phyloP scores from a whole-genome alignment of 1,284 basidiomycete species.

The Melampsora larici-populina region DNA sequence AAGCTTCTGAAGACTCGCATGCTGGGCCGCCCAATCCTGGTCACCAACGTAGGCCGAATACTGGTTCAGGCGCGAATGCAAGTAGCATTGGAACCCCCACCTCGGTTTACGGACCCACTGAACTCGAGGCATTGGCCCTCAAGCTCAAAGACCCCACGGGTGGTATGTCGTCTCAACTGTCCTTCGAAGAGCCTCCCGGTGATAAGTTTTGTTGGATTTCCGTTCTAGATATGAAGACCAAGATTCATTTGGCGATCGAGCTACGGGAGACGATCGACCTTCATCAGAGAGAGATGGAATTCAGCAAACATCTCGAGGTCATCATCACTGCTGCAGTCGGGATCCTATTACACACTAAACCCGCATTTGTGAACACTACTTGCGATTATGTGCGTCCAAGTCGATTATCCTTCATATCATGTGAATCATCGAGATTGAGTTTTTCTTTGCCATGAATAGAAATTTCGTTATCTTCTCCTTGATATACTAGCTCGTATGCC shows the following conservation, averaged over 20 bases:
- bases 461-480: slow-evolving; percentile 77
- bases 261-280: slow-evolving; percentile 82
- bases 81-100: slow-evolving; percentile 26
- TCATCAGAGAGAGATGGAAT: slow-evolving; percentile 70
- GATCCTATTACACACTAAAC: slow-evolving; percentile 71
- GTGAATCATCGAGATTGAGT: slow-evolving; percentile 20
- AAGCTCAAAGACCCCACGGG: slow-evolving; percentile 46
- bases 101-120: slow-evolving; percentile 21
- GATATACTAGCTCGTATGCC: slow-evolving; percentile 87
- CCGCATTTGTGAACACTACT: slow-evolving; percentile 72
- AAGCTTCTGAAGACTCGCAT: not conserved
- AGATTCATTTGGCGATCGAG: slow-evolving; percentile 69
- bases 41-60: slow-evolving; percentile 22
- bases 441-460: slow-evolving; percentile 54
- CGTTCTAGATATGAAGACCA: slow-evolving; percentile 52
- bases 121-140: slow-evolving; percentile 48
- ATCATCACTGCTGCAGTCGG: slow-evolving; percentile 74
- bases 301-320: slow-evolving; percentile 62
- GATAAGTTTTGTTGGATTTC: not conserved
- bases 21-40: not conserved
- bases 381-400: slow-evolving; percentile 63
- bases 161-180: slow-evolving; percentile 43
- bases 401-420: slow-evolving; percentile 29
- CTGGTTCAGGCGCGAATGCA: slow-evolving; percentile 6
- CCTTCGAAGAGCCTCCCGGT: not conserved